These are phyloP conservation scores for Lodderomyces metapsilosis DNA, from an alignment of 1,139 yeast genomes.

Conservation along the genomic window DNA sequence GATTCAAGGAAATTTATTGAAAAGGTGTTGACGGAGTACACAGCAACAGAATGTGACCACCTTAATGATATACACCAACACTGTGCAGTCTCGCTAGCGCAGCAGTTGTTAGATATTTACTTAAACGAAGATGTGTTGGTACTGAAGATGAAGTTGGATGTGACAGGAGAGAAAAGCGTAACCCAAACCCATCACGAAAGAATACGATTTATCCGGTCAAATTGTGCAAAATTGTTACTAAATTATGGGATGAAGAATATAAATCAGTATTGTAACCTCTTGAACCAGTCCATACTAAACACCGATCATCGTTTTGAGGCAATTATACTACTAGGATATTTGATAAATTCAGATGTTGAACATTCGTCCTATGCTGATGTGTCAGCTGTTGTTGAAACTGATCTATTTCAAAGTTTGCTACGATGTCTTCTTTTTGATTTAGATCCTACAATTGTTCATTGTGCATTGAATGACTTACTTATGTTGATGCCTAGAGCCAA, in stretches of 20 bases:
- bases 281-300: conserved; percentile 31
- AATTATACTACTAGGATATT: conserved; percentile 19
- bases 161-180: conserved; percentile 19
- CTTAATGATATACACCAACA: conserved; percentile 21
- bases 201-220: conserved; percentile 45
- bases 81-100: conserved; percentile 27
- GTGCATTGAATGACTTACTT: conserved; percentile 43
- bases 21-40: conserved; percentile 26
- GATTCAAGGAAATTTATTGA: conserved; percentile 43
- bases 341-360: conserved; percentile 24
- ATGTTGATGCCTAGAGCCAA: conserved; percentile 59
- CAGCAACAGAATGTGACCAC: conserved; percentile 27
- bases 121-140: conserved; percentile 18
- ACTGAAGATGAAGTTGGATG: conserved; percentile 19
- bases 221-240: conserved; percentile 38
- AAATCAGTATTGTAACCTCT: conserved; percentile 27
- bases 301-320: conserved; percentile 33
- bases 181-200: conserved; percentile 46
- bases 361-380: too few relatives aligned
- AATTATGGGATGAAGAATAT: conserved; percentile 40
- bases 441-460: conserved; percentile 39
- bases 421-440: conserved; percentile 45
- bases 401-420: conserved; percentile 41
- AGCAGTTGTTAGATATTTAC: conserved; percentile 29
- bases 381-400: conserved; percentile 30